Percentiles rank a stretch among this genome's conserved stretches.
Evolutionary conservation across 1,284 basidiomycete genomes (phyloP).

Genomic region (Abortiporus biennis): DNA sequence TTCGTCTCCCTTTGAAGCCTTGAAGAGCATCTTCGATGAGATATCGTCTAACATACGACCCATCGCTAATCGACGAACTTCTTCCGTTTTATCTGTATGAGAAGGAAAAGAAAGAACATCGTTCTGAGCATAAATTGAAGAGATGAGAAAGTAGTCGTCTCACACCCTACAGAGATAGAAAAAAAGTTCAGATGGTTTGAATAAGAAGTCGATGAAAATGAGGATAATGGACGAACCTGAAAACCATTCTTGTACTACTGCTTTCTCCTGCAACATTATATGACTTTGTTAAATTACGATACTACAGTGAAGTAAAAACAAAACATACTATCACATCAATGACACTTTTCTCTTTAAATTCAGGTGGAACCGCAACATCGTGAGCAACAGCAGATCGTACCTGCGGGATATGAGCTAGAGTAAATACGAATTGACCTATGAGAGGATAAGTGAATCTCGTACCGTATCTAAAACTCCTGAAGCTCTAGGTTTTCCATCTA

Average conservation of each 20-base stretch:
- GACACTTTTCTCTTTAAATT: slow-evolving; percentile 58
- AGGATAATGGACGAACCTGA: slow-evolving; percentile 33
- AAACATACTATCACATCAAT: slow-evolving; percentile 55
- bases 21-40: slow-evolving; percentile 52
- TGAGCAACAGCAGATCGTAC: slow-evolving; percentile 66
- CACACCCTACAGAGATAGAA: slow-evolving; percentile 20
- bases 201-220: not conserved
- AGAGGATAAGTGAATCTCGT: slow-evolving; percentile 12
- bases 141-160: slow-evolving; percentile 16
- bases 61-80: slow-evolving; percentile 74
- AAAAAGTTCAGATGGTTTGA: not conserved
- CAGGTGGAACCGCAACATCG: slow-evolving; percentile 60
- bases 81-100: slow-evolving; percentile 58
- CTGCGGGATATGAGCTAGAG: slow-evolving; percentile 33
- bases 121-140: not conserved
- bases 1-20: slow-evolving; percentile 35
- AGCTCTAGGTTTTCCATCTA: slow-evolving; percentile 73
- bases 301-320: slow-evolving; percentile 14
- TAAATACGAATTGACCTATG: not conserved
- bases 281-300: not conserved
- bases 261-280: slow-evolving; percentile 48
- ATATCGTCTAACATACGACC: slow-evolving; percentile 67
- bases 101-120: not conserved
- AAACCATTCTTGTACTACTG: slow-evolving; percentile 78
- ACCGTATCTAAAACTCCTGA: slow-evolving; percentile 81